Percentiles rank a stretch among this genome's conserved stretches.
phyloP scores from a whole-genome alignment of 2,329 filamentous ascomycete species.

The Cercospora nicotianae region DNA sequence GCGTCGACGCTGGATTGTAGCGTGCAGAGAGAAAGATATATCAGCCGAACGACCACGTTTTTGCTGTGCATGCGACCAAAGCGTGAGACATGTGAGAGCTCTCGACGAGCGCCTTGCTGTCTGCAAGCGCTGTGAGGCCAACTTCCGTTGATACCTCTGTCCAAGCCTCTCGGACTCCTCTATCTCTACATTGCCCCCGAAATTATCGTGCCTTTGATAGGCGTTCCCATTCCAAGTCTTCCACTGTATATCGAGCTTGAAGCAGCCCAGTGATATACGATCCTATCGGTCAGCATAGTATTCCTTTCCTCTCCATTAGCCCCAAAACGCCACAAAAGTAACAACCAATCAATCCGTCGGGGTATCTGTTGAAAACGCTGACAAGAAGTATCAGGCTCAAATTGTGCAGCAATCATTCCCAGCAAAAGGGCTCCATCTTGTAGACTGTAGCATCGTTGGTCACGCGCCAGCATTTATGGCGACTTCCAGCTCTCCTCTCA shows the following conservation, averaged over 20 bases:
- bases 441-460: not conserved
- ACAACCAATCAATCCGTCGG: not conserved
- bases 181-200: not conserved
- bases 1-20: not conserved
- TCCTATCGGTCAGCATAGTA: not conserved
- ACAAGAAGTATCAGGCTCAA: not conserved
- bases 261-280: not conserved
- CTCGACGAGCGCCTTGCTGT: not conserved
- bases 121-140: not conserved
- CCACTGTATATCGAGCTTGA: not conserved
- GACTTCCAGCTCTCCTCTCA: constrained; percentile 54
- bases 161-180: not conserved
- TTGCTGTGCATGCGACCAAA: not conserved
- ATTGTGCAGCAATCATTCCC: not conserved
- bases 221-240: not conserved
- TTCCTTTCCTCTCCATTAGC: not conserved
- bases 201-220: not conserved
- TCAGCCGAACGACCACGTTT: not conserved
- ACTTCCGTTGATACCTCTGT: not conserved
- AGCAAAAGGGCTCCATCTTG: not conserved
- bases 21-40: not conserved
- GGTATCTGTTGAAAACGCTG: not conserved
- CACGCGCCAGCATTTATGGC: constrained; percentile 1
- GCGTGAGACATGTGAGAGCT: not conserved
- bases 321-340: not conserved